A percentile compares a stretch with the other conserved stretches of the same genome.
phyloP scores from a whole-genome alignment of 2,329 filamentous ascomycete genomes.

The Sporothrix inflata region DNA sequence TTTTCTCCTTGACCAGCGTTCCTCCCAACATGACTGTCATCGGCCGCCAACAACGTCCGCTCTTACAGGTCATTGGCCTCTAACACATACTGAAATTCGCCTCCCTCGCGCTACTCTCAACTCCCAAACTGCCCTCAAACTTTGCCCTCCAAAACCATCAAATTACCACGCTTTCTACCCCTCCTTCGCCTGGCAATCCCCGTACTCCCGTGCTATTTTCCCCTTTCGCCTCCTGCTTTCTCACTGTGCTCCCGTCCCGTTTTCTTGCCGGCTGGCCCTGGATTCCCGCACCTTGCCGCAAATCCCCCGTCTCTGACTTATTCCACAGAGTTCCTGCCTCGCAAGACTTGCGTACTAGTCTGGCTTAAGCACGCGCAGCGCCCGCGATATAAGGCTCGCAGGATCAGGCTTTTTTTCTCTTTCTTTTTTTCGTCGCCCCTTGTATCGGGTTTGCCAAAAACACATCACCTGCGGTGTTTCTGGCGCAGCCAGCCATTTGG shows the following conservation, averaged over 20 bases:
- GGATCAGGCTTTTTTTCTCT: neutral
- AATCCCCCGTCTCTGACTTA: conserved; percentile 17
- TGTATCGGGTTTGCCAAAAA: neutral
- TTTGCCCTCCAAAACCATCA: neutral
- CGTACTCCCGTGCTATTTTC: neutral
- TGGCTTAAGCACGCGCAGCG: neutral
- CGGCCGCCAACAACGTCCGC: conserved; percentile 25
- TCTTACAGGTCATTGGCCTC: conserved; percentile 31
- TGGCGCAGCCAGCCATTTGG: conserved; percentile 15
- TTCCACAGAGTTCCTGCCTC: conserved; percentile 1
- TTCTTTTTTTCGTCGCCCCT: neutral
- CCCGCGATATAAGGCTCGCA: conserved; percentile 18
- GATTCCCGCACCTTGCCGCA: conserved; percentile 20
- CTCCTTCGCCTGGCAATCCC: conserved; percentile 10
- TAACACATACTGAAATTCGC: conserved; percentile 26
- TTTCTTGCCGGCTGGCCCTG: conserved; percentile 19
- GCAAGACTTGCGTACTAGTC: conserved; percentile 1
- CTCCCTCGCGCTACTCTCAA: conserved; percentile 19
- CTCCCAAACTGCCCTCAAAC: neutral
- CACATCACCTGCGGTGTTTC: neutral
- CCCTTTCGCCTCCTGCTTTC: conserved; percentile 26
- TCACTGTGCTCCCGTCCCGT: conserved; percentile 1
- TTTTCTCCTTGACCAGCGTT: neutral
- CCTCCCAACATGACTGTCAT: conserved; percentile 30
- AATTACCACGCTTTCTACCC: conserved; percentile 20